These are phyloP conservation scores for Colletotrichum tanaceti DNA, from an alignment of 2,329 filamentous ascomycete genomes.

Conservation along the genomic window DNA sequence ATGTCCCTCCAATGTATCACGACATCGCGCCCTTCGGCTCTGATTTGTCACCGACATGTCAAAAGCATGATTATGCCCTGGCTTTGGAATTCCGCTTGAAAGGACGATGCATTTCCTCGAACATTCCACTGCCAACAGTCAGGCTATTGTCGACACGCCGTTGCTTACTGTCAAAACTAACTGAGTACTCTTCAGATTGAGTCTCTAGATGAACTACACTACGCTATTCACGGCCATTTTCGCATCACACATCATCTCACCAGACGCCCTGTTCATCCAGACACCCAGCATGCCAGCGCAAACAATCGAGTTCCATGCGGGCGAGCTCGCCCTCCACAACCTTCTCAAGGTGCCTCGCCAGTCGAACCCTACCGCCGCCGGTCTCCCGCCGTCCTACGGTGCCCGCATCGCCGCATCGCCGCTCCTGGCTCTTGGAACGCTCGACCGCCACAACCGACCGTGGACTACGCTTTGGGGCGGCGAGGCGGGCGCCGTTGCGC, in stretches of 20 bases:
- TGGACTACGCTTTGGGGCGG: constrained; percentile 88
- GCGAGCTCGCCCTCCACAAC: constrained; percentile 73
- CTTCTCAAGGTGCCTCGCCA: constrained; percentile 67
- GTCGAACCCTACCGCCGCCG: constrained; percentile 75
- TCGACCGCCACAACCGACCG: constrained; percentile 73
- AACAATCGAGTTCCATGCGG: constrained; percentile 66
- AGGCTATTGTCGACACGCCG: neutral
- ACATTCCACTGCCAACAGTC: neutral
- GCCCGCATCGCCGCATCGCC: constrained; percentile 71
- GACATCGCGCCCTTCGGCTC: constrained; percentile 26
- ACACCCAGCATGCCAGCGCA: constrained; percentile 46
- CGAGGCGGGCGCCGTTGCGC: constrained; percentile 70
- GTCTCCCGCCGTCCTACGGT: constrained; percentile 71
- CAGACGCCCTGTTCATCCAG: constrained; percentile 9
- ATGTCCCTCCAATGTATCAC: neutral
- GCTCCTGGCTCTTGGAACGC: constrained; percentile 77
- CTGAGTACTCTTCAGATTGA: neutral
- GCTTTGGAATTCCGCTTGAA: neutral
- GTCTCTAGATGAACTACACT: constrained; percentile 24
- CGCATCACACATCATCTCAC: constrained; percentile 24
- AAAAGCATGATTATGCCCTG: neutral
- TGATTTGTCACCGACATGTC: constrained; percentile 35
- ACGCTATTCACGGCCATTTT: constrained; percentile 20
- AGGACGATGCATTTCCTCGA: neutral
- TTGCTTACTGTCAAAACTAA: neutral